phyloP scores from a whole-genome alignment of 2,329 filamentous ascomycete species.

The Aspergillus sp. region DNA sequence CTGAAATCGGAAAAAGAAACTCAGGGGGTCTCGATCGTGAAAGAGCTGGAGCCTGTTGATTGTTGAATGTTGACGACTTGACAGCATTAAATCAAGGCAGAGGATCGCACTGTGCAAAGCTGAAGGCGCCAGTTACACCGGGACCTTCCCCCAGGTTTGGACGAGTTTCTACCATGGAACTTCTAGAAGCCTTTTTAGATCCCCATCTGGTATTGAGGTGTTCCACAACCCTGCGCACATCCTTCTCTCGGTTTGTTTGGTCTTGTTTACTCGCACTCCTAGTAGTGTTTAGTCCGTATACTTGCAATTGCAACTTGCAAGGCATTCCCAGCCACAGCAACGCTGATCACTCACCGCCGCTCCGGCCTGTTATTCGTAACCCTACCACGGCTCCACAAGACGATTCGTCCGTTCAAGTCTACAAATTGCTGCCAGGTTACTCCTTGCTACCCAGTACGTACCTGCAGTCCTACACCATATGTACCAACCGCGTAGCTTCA shows the following conservation, averaged over 20 bases:
- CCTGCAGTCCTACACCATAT: too few species aligned
- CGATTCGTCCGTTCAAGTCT: background rate
- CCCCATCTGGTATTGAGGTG: background rate
- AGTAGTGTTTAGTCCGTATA: too few species aligned
- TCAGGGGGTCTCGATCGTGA: slow-evolving; percentile 7
- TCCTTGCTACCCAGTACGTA: background rate
- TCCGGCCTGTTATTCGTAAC: background rate
- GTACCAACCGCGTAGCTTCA: background rate
- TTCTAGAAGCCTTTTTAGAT: slow-evolving; percentile 3
- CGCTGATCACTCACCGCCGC: background rate
- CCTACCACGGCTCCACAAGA: background rate
- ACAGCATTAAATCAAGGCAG: background rate
- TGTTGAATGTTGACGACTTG: background rate
- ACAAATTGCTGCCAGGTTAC: background rate
- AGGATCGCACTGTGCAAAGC: background rate
- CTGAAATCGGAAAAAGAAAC: slow-evolving; percentile 6
- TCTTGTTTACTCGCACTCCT: background rate
- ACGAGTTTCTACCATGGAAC: background rate
- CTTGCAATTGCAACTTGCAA: slow-evolving; percentile 1
- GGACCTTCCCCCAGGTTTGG: background rate
- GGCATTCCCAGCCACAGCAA: background rate
- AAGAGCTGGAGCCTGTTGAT: background rate
- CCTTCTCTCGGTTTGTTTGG: background rate
- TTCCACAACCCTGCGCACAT: background rate
- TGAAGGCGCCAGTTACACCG: background rate